phyloP scores from a whole-genome alignment of 2,329 filamentous ascomycete genomes.

The Trichoderma endophyticum region DNA sequence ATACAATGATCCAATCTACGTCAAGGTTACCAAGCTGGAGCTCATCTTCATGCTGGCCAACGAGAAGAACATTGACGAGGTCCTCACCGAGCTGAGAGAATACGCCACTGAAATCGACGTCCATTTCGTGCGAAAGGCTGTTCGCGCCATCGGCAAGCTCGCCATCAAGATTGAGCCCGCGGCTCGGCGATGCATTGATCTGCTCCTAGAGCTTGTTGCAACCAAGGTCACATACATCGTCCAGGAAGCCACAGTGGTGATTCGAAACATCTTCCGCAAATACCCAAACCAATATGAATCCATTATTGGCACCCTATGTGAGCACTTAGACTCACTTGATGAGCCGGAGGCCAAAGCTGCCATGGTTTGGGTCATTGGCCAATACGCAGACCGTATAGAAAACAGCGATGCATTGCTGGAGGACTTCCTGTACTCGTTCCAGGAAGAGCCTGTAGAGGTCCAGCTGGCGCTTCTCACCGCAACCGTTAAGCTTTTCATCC shows the following conservation, averaged over 20 bases:
- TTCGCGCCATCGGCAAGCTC: slow-evolving; percentile 94
- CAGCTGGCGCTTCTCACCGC: slow-evolving; percentile 92
- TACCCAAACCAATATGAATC: slow-evolving; percentile 99
- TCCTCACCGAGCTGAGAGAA: slow-evolving; percentile 89
- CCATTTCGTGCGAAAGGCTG: slow-evolving; percentile 96
- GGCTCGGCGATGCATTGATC: slow-evolving; percentile 85
- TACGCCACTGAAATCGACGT: slow-evolving; percentile 98
- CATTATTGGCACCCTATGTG: slow-evolving; percentile 92
- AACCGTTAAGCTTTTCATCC: slow-evolving; percentile 97
- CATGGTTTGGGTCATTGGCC: slow-evolving; percentile 99
- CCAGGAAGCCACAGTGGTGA: slow-evolving; percentile 97
- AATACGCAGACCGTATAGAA: slow-evolving; percentile 96
- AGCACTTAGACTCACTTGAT: slow-evolving; percentile 93
- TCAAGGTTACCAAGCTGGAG: slow-evolving; percentile 98
- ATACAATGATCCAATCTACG: slow-evolving; percentile 99
- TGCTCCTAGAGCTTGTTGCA: slow-evolving; percentile 85
- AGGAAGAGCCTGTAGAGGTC: slow-evolving; percentile 92
- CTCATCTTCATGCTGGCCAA: slow-evolving; percentile 98
- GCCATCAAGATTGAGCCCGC: slow-evolving; percentile 99
- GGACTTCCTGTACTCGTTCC: slow-evolving; percentile 90
- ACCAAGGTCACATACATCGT: slow-evolving; percentile 99
- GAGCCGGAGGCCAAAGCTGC: slow-evolving; percentile 97
- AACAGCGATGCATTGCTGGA: slow-evolving; percentile 92
- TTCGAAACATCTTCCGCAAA: slow-evolving; percentile 98
- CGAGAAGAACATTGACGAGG: slow-evolving; percentile 92